phyloP scores from a whole-genome alignment of 805 yeast genomes.

The Myxozyma vanderwaltii region DNA sequence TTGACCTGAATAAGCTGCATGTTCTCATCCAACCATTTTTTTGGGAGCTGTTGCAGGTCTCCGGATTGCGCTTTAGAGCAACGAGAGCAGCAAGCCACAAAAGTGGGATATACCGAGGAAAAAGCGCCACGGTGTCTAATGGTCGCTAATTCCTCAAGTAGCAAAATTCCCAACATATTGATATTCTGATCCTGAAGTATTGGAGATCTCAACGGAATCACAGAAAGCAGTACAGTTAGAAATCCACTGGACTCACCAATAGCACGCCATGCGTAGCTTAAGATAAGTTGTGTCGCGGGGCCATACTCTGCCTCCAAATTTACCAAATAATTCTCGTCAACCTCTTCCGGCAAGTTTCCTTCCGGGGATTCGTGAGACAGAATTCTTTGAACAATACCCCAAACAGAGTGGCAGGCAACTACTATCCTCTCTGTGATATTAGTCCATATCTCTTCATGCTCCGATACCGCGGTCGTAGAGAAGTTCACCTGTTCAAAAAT shows the following conservation, averaged over 20 bases:
- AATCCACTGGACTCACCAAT: constrained; percentile 71
- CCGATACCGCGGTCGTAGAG: background rate
- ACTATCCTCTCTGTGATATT: constrained; percentile 24
- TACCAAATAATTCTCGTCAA: constrained; percentile 35
- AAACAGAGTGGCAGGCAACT: constrained; percentile 39
- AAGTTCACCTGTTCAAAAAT: constrained; percentile 44
- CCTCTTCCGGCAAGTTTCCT: constrained; percentile 56
- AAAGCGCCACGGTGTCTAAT: constrained; percentile 92
- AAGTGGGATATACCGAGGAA: constrained; percentile 82
- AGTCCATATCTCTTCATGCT: background rate
- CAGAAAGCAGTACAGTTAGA: constrained; percentile 50
- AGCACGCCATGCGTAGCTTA: constrained; percentile 80
- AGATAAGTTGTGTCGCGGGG: constrained; percentile 48
- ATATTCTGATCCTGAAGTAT: constrained; percentile 31
- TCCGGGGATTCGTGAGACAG: constrained; percentile 73
- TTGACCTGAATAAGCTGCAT: constrained; percentile 55
- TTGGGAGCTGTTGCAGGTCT: constrained; percentile 49
- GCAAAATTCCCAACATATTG: constrained; percentile 52
- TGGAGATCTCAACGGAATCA: constrained; percentile 28
- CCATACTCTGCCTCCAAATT: constrained; percentile 40
- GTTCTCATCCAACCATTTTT: constrained; percentile 62
- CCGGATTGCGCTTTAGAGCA: constrained; percentile 45
- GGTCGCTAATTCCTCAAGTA: constrained; percentile 66
- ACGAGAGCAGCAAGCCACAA: constrained; percentile 63
- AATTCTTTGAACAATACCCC: constrained; percentile 53